Percentiles rank a stretch among this genome's conserved stretches.
phyloP scores from a whole-genome alignment of 768 basidiomycete species.

The Lentinula guzmanii region DNA sequence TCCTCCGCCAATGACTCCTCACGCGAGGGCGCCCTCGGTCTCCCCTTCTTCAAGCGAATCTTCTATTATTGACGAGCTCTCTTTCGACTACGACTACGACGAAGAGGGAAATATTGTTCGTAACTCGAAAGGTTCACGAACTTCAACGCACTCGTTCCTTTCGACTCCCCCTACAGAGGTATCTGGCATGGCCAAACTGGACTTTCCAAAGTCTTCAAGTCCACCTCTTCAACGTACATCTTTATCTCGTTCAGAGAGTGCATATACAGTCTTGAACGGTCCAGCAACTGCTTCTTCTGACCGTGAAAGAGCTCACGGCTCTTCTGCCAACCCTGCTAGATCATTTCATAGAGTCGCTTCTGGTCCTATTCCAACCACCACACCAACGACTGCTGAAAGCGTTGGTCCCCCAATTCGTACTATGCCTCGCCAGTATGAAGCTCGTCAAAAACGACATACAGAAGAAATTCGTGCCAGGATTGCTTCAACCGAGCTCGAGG shows the following conservation, averaged over 20 bases:
- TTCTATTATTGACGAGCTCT: slow-evolving; percentile 55
- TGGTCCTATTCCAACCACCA: slow-evolving; percentile 32
- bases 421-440: slow-evolving; percentile 5
- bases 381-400: not conserved
- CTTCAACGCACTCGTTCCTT: slow-evolving; percentile 33
- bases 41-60: slow-evolving; percentile 50
- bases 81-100: slow-evolving; percentile 59
- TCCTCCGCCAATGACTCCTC: not conserved
- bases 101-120: slow-evolving; percentile 51
- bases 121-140: slow-evolving; percentile 44
- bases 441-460: slow-evolving; percentile 3
- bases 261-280: slow-evolving; percentile 39
- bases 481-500: slow-evolving; percentile 4
- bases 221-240: slow-evolving; percentile 40
- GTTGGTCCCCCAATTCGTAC: slow-evolving; percentile 4
- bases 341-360: slow-evolving; percentile 67
- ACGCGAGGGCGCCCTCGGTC: slow-evolving; percentile 15
- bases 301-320: slow-evolving; percentile 6
- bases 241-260: slow-evolving; percentile 64
- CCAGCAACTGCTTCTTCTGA: slow-evolving; percentile 24
- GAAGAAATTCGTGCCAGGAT: slow-evolving; percentile 7
- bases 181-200: not conserved
- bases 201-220: slow-evolving; percentile 22
- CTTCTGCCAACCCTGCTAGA: slow-evolving; percentile 31
- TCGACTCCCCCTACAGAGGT: slow-evolving; percentile 14